These are phyloP conservation scores for Coemansia sp. DNA, from an alignment of 371 early-diverging fungal genomes.

Conservation along the genomic window DNA sequence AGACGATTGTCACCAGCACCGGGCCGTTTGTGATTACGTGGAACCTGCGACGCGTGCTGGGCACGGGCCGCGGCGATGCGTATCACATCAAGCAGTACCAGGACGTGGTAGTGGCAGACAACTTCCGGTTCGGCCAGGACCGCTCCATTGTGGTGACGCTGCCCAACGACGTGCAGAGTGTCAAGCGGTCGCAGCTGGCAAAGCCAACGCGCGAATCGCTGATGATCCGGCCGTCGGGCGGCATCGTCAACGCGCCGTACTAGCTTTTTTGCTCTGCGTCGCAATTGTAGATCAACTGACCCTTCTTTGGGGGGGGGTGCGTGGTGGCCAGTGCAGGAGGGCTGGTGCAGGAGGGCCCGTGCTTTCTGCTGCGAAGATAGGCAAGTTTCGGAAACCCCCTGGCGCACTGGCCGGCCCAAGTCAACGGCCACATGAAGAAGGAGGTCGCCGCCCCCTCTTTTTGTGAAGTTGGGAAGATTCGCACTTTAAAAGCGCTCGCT, in stretches of 20 bases:
- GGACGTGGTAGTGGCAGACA: constrained; percentile 84
- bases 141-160: constrained; percentile 73
- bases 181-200: constrained; percentile 48
- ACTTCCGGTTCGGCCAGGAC: constrained; percentile 78
- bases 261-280: constrained; percentile 1
- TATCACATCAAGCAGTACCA: constrained; percentile 85
- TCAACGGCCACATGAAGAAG: not conserved
- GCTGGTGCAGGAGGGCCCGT: not conserved
- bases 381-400: too few relatives aligned
- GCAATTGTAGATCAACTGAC: not conserved
- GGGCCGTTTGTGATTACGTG: constrained; percentile 93
- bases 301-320: not conserved
- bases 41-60: constrained; percentile 83
- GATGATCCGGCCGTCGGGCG: constrained; percentile 33
- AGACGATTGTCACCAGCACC: constrained; percentile 83
- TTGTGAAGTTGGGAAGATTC: not conserved
- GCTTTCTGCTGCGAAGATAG: not conserved
- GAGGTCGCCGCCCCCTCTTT: not conserved
- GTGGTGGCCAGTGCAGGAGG: too few relatives aligned
- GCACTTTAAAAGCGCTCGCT: not conserved
- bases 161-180: constrained; percentile 60
- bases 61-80: constrained; percentile 65
- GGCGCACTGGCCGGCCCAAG: constrained; percentile 7
- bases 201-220: constrained; percentile 51
- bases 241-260: constrained; percentile 30